phyloP scores from a whole-genome alignment of 139 green algal genomes.

The Chlamydomonas schloesseri region DNA sequence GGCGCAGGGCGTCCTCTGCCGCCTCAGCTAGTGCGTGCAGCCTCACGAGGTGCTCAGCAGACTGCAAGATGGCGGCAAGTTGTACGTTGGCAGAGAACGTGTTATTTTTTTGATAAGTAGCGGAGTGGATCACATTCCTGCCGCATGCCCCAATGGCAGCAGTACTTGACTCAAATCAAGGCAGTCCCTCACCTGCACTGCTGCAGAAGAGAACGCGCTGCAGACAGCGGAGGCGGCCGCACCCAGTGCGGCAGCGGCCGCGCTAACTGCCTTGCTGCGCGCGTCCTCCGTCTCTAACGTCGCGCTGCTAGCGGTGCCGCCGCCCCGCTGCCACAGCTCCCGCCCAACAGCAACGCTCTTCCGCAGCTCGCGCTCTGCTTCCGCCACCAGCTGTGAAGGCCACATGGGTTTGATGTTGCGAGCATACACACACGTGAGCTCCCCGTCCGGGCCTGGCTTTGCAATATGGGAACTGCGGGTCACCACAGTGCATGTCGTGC shows the following conservation, averaged over 20 bases:
- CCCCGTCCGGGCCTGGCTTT: no score
- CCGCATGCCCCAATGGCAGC: no score
- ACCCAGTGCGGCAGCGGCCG: background rate
- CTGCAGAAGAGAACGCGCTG: background rate
- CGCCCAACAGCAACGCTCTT: background rate
- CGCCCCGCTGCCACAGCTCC: background rate
- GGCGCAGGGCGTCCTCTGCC: constrained; percentile 3
- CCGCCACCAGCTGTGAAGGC: background rate
- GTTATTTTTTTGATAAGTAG: no score
- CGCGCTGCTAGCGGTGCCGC: background rate
- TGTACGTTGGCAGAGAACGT: no score
- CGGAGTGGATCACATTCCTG: no score
- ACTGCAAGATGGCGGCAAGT: constrained; percentile 1
- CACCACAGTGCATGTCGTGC: no score
- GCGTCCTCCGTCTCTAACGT: background rate
- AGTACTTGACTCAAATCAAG: no score
- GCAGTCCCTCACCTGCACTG: constrained; percentile 4
- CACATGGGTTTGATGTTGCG: no score
- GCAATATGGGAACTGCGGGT: no score
- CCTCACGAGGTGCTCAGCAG: background rate
- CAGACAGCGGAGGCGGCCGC: background rate
- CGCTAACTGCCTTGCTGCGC: background rate
- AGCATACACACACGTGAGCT: no score
- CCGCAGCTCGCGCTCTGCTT: constrained; percentile 22
- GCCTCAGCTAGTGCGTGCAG: background rate